These are phyloP conservation scores for Ceriops decandra DNA, from an alignment of 345 rosid genomes.

Conservation along the genomic window DNA sequence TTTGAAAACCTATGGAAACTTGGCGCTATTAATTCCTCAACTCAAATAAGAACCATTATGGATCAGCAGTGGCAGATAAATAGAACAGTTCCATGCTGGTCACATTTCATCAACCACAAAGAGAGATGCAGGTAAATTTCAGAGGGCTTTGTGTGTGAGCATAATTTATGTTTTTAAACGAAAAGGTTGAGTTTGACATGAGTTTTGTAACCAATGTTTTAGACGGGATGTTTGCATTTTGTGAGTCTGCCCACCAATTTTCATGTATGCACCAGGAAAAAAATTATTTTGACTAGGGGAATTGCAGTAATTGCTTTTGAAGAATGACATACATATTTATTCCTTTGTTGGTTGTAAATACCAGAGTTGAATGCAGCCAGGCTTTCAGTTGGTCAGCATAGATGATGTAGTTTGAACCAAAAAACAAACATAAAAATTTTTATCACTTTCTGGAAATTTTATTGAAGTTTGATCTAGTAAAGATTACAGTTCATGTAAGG, in stretches of 20 bases:
- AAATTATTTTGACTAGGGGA: background rate
- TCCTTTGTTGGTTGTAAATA: background rate
- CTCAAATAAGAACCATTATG: conserved; percentile 39
- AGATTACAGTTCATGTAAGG: background rate
- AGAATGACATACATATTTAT: background rate
- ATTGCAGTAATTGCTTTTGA: background rate
- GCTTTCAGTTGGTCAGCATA: too few relatives aligned
- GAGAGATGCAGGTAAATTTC: conserved; percentile 52
- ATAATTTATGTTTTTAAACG: too few relatives aligned
- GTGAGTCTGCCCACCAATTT: too few relatives aligned
- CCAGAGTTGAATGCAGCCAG: background rate
- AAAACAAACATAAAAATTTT: too few relatives aligned
- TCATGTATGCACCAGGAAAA: too few relatives aligned
- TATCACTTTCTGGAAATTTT: background rate
- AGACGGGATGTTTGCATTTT: too few relatives aligned
- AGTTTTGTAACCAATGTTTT: too few relatives aligned
- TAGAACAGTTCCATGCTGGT: conserved; percentile 90
- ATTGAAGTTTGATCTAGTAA: background rate
- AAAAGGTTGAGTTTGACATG: too few relatives aligned
- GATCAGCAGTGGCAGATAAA: conserved; percentile 74
- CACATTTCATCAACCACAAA: conserved; percentile 55
- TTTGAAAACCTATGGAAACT: conserved; percentile 66
- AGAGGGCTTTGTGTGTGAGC: too few relatives aligned
- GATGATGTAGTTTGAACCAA: too few relatives aligned
- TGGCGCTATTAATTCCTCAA: conserved; percentile 52